These are phyloP conservation scores for Aspergillus sclerotialis DNA, from an alignment of 2,329 filamentous ascomycete genomes.

Conservation along the genomic window DNA sequence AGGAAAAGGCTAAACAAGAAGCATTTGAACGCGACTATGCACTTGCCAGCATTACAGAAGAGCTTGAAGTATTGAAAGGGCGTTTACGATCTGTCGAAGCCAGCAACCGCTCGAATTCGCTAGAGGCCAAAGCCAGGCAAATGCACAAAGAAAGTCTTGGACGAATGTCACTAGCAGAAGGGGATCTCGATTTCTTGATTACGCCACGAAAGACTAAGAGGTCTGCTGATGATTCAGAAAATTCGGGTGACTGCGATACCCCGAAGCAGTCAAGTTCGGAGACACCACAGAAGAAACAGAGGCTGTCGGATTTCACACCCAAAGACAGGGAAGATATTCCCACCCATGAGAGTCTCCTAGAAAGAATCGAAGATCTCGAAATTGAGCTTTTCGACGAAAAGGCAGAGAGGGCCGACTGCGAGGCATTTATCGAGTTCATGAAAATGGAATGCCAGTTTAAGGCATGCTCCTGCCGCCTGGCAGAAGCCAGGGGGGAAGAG, in stretches of 20 bases:
- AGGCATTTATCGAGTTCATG: slow-evolving; percentile 50
- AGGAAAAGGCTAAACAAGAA: slow-evolving; percentile 40
- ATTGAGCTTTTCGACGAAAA: slow-evolving; percentile 47
- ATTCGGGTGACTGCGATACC: slow-evolving; percentile 10
- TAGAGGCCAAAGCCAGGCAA: slow-evolving; percentile 27
- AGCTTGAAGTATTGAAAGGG: slow-evolving; percentile 37
- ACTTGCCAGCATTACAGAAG: slow-evolving; percentile 38
- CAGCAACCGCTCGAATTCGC: slow-evolving; percentile 24
- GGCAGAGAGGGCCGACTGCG: slow-evolving; percentile 43
- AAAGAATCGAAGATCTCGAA: slow-evolving; percentile 38
- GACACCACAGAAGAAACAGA: slow-evolving; percentile 27
- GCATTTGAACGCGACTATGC: slow-evolving; percentile 42
- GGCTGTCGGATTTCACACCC: slow-evolving; percentile 24
- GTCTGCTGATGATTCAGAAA: slow-evolving; percentile 21
- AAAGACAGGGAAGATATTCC: slow-evolving; percentile 19
- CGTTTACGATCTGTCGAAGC: slow-evolving; percentile 33
- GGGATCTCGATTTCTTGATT: slow-evolving; percentile 24
- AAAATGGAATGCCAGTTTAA: slow-evolving; percentile 45
- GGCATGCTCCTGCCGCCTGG: slow-evolving; percentile 41
- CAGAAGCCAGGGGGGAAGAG: slow-evolving; percentile 32
- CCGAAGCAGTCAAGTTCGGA: slow-evolving; percentile 8
- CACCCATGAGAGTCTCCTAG: slow-evolving; percentile 27
- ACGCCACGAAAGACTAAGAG: slow-evolving; percentile 29
- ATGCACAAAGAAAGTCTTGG: slow-evolving; percentile 20
- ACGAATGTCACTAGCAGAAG: slow-evolving; percentile 22